Percentiles rank a stretch among this genome's conserved stretches.
Conservation (phyloP, 192 early-diverging fungal species). For the Kappamyces sp. region DNA sequence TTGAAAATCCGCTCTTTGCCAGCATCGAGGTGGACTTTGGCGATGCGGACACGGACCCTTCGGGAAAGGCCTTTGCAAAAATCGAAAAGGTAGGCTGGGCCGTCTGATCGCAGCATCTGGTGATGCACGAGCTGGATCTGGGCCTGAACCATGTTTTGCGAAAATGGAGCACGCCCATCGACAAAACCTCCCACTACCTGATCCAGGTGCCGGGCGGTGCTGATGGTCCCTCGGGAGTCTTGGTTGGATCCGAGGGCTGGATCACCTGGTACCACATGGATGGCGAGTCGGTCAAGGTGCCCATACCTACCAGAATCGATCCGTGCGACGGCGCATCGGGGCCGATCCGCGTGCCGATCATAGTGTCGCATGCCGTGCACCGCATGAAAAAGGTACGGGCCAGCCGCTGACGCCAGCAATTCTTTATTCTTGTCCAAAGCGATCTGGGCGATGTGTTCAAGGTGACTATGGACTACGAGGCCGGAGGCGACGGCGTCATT, state of each 20-base stretch:
- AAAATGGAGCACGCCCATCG: slow-evolving; percentile 85
- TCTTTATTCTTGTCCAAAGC: slow-evolving; percentile 87
- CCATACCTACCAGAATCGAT: slow-evolving; percentile 75
- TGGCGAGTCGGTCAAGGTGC: slow-evolving; percentile 53
- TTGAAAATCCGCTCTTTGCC: slow-evolving; percentile 97
- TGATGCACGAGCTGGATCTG: slow-evolving; percentile 95
- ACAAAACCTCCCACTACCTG: slow-evolving; percentile 68
- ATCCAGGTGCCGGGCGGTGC: slow-evolving; percentile 81
- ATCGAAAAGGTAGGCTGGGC: slow-evolving; percentile 60
- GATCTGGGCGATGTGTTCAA: slow-evolving; percentile 95
- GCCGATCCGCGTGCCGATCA: slow-evolving; percentile 60
- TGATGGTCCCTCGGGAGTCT: slow-evolving; percentile 94
- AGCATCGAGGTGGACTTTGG: slow-evolving; percentile 80
- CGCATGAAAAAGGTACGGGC: slow-evolving; percentile 68
- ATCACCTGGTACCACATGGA: slow-evolving; percentile 83
- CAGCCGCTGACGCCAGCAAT: too few relatives aligned
- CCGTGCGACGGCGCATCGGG: slow-evolving; percentile 37
- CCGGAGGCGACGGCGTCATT: slow-evolving; percentile 45
- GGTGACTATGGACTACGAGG: slow-evolving; percentile 74
- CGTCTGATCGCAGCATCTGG: slow-evolving; percentile 50
- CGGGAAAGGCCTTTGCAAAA: slow-evolving; percentile 61
- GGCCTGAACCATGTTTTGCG: slow-evolving; percentile 98
- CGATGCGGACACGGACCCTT: slow-evolving; percentile 72
- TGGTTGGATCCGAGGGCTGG: slow-evolving; percentile 88
- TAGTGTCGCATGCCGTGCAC: slow-evolving; percentile 81